Evolutionary conservation across 768 basidiomycete species (phyloP).

Genomic region (Hemileccinum rubropunctum): DNA sequence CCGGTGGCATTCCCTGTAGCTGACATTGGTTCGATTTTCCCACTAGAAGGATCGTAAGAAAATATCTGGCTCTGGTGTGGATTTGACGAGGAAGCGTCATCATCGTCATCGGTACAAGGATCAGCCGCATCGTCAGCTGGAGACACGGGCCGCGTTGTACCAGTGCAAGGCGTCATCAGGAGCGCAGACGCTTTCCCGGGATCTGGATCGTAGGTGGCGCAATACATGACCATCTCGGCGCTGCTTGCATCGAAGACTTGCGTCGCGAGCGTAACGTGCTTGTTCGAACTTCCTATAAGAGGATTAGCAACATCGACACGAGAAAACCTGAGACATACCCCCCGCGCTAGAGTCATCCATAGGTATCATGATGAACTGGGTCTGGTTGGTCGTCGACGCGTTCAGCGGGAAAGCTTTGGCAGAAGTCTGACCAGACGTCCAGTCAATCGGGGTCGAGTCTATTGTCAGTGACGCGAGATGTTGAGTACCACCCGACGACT

Average conservation of each 20-base stretch:
- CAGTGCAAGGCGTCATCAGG: conserved; percentile 48
- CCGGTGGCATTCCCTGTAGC: conserved; percentile 29
- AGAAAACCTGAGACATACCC: conserved; percentile 11
- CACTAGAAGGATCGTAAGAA: conserved; percentile 46
- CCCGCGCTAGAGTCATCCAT: conserved; percentile 3
- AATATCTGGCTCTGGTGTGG: conserved; percentile 56
- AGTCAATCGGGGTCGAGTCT: conserved; percentile 24
- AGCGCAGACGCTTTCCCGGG: conserved; percentile 49
- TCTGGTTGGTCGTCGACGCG: conserved; percentile 47
- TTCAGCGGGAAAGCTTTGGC: conserved; percentile 40
- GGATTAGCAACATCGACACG: neutral
- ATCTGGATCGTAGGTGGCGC: conserved; percentile 59
- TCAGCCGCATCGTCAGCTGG: neutral
- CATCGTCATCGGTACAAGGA: conserved; percentile 9
- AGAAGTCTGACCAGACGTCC: conserved; percentile 25
- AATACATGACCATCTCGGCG: conserved; percentile 43
- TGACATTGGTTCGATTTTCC: conserved; percentile 56
- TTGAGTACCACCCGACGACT: neutral
- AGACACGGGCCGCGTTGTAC: conserved; percentile 17
- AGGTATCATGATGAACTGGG: conserved; percentile 42
- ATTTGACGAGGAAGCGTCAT: conserved; percentile 6
- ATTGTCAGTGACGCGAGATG: conserved; percentile 24
- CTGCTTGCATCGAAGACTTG: conserved; percentile 39
- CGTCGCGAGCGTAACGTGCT: conserved; percentile 43
- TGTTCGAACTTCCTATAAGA: conserved; percentile 12